A percentile compares a stretch with the other conserved stretches of the same genome.
Conservation (phyloP, 768 basidiomycete species). For the Kwoniella dejecticola region DNA sequence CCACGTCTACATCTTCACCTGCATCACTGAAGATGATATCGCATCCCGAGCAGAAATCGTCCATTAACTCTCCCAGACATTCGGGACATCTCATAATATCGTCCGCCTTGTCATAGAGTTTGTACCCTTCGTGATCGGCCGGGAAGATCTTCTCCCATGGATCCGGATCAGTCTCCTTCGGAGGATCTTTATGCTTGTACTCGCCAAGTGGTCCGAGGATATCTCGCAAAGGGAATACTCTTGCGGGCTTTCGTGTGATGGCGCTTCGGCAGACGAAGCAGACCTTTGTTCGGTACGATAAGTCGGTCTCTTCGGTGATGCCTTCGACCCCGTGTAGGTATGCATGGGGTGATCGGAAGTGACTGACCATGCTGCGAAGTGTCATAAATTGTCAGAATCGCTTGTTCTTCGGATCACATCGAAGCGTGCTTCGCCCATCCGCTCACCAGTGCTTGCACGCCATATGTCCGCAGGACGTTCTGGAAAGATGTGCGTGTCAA, state of each 20-base stretch:
- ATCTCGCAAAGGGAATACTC: constrained; percentile 31
- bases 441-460: constrained; percentile 48
- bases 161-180: constrained; percentile 31
- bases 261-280: constrained; percentile 45
- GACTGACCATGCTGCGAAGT: constrained; percentile 26
- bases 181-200: constrained; percentile 14
- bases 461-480: constrained; percentile 45
- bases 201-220: constrained; percentile 44
- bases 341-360: constrained; percentile 38
- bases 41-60: constrained; percentile 27
- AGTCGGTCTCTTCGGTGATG: constrained; percentile 25
- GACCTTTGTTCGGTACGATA: constrained; percentile 38
- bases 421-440: too few species aligned
- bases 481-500: too few species aligned
- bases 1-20: constrained; percentile 15
- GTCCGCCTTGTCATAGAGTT: constrained; percentile 31
- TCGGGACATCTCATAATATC: constrained; percentile 35
- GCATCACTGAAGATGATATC: constrained; percentile 35
- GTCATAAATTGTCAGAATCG: too few species aligned
- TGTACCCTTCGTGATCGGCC: constrained; percentile 27
- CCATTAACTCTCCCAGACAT: constrained; percentile 34
- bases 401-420: too few species aligned
- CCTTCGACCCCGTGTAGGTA: constrained; percentile 21
- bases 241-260: constrained; percentile 37
- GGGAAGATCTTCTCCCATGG: constrained; percentile 45